Percentiles rank a stretch among this genome's conserved stretches.
These are phyloP conservation scores for Plasmodium cynomolgi DNA, from an alignment of 169 alveolate species.

Conservation along the genomic window DNA sequence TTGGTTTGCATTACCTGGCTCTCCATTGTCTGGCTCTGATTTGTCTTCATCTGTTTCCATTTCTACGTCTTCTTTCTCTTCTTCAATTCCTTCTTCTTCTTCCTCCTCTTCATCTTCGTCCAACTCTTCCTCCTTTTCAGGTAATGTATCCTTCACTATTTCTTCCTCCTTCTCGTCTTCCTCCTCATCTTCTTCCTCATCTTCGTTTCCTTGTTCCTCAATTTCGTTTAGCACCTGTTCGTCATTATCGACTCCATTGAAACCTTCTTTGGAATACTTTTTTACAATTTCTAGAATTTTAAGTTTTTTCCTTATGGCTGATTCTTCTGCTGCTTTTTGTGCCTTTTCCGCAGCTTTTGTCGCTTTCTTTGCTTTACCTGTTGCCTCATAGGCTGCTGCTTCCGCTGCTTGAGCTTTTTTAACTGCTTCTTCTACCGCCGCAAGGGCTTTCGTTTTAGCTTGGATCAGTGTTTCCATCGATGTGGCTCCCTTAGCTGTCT, in stretches of 20 bases:
- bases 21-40: background rate
- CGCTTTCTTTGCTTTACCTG: background rate
- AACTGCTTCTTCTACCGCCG: background rate
- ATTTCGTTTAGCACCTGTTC: background rate
- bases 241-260: background rate
- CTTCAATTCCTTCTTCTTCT: background rate
- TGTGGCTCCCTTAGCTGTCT: background rate
- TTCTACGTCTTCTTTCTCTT: background rate
- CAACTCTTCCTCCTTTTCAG: background rate
- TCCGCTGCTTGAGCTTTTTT: background rate
- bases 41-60: background rate
- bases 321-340: background rate
- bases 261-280: background rate
- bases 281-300: background rate
- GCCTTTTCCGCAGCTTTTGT: background rate
- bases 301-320: background rate
- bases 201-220: background rate
- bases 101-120: background rate
- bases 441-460: background rate
- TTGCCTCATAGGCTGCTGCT: background rate
- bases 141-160: background rate
- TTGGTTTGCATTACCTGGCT: background rate
- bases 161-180: background rate
- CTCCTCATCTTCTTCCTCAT: background rate
- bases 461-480: background rate